A percentile compares a stretch with the other conserved stretches of the same genome.
Evolutionary conservation across 2,329 filamentous ascomycete genomes (phyloP).

Genomic region (Penicillium oxalicum): DNA sequence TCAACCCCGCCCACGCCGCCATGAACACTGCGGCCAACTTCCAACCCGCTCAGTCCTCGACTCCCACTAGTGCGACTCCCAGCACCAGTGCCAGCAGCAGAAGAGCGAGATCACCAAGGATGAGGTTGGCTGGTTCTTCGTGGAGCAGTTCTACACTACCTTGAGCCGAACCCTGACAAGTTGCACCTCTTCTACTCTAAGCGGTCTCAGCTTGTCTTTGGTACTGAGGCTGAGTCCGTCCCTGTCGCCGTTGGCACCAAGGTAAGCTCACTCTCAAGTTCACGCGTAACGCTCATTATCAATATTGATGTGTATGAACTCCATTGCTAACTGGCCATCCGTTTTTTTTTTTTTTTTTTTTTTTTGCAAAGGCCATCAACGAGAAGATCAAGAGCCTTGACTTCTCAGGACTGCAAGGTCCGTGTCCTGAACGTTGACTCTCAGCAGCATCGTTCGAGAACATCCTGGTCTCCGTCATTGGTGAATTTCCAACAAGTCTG

Average conservation of each 20-base stretch:
- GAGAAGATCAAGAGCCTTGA: conserved; percentile 89
- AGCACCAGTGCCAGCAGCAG: conserved; percentile 28
- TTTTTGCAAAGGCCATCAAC: conserved; percentile 65
- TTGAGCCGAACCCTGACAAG: conserved; percentile 88
- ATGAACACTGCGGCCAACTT: conserved; percentile 34
- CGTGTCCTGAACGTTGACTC: conserved; percentile 97
- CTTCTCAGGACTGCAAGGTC: conserved; percentile 96
- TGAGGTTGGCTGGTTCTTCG: conserved; percentile 98
- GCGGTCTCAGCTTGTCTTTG: conserved; percentile 89
- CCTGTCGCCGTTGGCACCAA: conserved; percentile 80
- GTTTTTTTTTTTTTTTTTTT: neutral
- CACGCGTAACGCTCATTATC: neutral
- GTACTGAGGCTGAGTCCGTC: conserved; percentile 81
- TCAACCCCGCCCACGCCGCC: conserved; percentile 29
- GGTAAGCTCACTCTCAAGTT: conserved; percentile 49
- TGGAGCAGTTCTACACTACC: conserved; percentile 98
- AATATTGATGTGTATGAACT: neutral
- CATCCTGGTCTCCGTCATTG: conserved; percentile 97
- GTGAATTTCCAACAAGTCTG: conserved; percentile 93
- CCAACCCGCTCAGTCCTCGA: conserved; percentile 37
- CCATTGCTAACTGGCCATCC: conserved; percentile 4
- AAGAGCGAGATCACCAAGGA: conserved; percentile 62
- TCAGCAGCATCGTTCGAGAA: conserved; percentile 83
- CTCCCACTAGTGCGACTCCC: conserved; percentile 34
- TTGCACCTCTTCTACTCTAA: conserved; percentile 96